Evolutionary conservation across 2,329 filamentous ascomycete genomes (phyloP), one percentile per base, ranked within the genome.

Genomic region (Colletotrichum sp.): DNA sequence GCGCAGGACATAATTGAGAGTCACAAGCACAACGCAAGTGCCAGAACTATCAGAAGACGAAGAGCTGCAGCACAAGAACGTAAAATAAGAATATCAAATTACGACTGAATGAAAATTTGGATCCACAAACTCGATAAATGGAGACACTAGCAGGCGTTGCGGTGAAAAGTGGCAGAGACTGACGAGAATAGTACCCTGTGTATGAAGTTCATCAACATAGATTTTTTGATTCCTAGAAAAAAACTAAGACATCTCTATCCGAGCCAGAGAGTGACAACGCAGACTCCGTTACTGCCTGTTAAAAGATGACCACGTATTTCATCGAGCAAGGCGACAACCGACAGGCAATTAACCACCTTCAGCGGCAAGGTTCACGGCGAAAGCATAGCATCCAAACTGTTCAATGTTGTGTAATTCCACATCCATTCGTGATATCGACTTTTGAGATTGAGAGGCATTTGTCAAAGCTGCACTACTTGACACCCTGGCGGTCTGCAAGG

Each of bases 251-350:
- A n/a, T n/a, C n/a, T n/a, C 5, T 12, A 49, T n/a, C 9, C 18
- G 18, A 44, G 39, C 3, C 39, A 2, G 7, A 18, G 2, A n/a
- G 8, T 44, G 8, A 9, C 2, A n/a, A 0, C 0, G 1, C 0
- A 44, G 16, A 10, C 39, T 44, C 5, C 1, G 16, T 44, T 44
- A 8, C 39, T 21, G 5, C 18, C 44, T 2, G 44, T 49, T n/a
- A n/a, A 49, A n/a, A 49, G 18, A n/a, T n/a, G 9, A 12, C 44
- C 18, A 21, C 18, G 18, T 49, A n/a, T n/a, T 12, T 12, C 9
- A 49, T 49, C 5, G 18, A 12, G 18, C 8, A 12, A 10, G 18
- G 1, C 9, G 18, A 49, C 18, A 49, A n/a, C 18, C 9, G 0
- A 49, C 18, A 49, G 44, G 44, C 5, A 12, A 49, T 10, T 49